These are phyloP conservation scores for Podospora sp. DNA, from an alignment of 495 filamentous ascomycete species.

Conservation along the genomic window DNA sequence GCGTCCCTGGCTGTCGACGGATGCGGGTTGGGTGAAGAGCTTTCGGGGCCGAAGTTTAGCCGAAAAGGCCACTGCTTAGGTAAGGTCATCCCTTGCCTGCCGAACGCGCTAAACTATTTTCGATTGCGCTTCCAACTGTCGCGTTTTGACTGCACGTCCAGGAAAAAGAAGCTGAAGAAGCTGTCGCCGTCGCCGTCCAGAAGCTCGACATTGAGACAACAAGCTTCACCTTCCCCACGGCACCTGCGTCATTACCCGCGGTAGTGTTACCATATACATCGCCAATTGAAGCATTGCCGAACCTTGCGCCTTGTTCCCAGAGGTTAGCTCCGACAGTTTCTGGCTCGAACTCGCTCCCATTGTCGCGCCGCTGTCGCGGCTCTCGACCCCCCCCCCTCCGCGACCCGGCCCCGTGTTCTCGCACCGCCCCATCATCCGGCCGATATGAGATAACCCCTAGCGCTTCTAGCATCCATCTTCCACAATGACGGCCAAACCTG, in stretches of 20 bases:
- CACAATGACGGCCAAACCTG: conserved; percentile 47
- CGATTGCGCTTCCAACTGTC: conserved; percentile 15
- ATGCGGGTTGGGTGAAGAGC: no score
- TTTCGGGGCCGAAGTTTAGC: conserved; percentile 5
- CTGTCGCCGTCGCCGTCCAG: conserved; percentile 10
- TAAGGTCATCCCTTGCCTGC: neutral
- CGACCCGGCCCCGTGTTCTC: conserved; percentile 4
- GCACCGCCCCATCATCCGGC: neutral
- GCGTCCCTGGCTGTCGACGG: no score
- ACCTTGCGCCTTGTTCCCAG: neutral
- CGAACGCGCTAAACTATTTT: conserved; percentile 12
- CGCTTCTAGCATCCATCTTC: neutral
- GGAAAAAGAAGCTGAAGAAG: conserved; percentile 17
- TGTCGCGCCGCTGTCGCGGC: neutral
- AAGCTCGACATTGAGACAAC: conserved; percentile 4
- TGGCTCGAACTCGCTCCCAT: neutral
- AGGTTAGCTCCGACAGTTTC: neutral
- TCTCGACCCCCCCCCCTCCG: neutral
- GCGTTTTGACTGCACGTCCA: conserved; percentile 27
- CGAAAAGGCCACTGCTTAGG: neutral
- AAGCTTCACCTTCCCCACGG: neutral
- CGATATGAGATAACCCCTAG: conserved; percentile 28
- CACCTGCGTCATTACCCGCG: neutral
- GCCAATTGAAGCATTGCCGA: neutral
- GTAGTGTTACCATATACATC: neutral